Percentiles rank a stretch among this genome's conserved stretches.
Evolutionary conservation across 2,329 filamentous ascomycete genomes (phyloP).

Genomic region (Raffaelea ambrosiae): DNA sequence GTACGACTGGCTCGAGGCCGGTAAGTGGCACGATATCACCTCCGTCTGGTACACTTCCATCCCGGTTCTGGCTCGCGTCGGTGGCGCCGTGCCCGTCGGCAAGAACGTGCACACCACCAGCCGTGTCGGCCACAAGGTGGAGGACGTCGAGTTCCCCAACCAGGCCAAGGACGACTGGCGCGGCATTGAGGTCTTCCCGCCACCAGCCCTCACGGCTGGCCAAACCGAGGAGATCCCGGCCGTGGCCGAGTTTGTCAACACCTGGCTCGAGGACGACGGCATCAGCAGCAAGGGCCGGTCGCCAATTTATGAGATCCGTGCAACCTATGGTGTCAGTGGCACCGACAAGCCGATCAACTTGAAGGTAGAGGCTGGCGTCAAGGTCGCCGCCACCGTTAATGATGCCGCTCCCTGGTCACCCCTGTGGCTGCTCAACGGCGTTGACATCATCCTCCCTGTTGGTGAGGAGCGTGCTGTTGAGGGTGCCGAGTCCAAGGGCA

Average conservation of each 20-base stretch:
- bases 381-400: slow-evolving; percentile 6
- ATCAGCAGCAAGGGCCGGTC: slow-evolving; percentile 17
- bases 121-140: slow-evolving; percentile 10
- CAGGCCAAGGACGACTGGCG: slow-evolving; percentile 23
- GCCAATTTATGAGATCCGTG: slow-evolving; percentile 14
- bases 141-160: slow-evolving; percentile 20
- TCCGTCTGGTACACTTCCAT: slow-evolving; percentile 22
- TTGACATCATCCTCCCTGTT: slow-evolving; percentile 20
- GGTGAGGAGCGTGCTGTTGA: slow-evolving; percentile 21
- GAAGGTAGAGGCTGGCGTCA: slow-evolving; percentile 7
- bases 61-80: slow-evolving; percentile 21
- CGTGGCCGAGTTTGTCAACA: slow-evolving; percentile 12
- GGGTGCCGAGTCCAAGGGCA: slow-evolving; percentile 8
- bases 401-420: slow-evolving; percentile 17
- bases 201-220: slow-evolving; percentile 11
- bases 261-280: slow-evolving; percentile 25
- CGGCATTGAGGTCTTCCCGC: slow-evolving; percentile 25
- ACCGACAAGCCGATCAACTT: slow-evolving; percentile 12
- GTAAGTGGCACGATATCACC: slow-evolving; percentile 21
- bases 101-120: slow-evolving; percentile 19
- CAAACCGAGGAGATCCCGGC: background rate
- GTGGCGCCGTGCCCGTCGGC: slow-evolving; percentile 24
- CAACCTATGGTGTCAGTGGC: slow-evolving; percentile 14
- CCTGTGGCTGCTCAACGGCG: slow-evolving; percentile 18
- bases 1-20: slow-evolving; percentile 36